Evolutionary conservation across 768 basidiomycete genomes (phyloP), one percentile per base, ranked within the genome.

Genomic region (Termitomyces sp.): DNA sequence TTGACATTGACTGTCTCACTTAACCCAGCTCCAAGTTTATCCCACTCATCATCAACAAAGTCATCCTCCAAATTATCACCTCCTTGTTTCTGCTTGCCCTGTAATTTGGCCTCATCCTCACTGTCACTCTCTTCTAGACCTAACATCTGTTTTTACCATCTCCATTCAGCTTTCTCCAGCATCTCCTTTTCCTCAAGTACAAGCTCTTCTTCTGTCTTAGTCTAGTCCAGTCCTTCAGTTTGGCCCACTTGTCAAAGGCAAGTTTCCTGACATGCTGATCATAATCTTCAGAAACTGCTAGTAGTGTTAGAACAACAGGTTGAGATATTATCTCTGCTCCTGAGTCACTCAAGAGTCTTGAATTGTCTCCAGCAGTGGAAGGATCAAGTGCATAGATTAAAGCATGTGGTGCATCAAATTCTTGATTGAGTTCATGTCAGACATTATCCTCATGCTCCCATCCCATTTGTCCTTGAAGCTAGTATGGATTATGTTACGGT

Each of bases 31-130:
- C 81, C 82, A 55, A 77, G 63, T 48, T 68, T 73, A 55, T 66
- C 65, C 70, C 77, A 79, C 35, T 66, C 74, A 23, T 76, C 78
- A 4, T 70, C 75, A 32, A 73, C 67, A 59, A 89, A 93, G 66
- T 95, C 94, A 63, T 96, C 95, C n/a, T 92, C 93, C 43, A 96
- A 70, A 66, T 97, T 95, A 70, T 98, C 96, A 1, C 83, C 90
- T 40, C 85, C 92, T 48, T 80, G 68, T 63, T 79, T 78, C 57
- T 85, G 76, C 69, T 87, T 87, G 64, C 70, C 58, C 50, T 69
- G 58, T n/a, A 57, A 59, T 32, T 65, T 65, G 38, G 67, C 77
- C 38, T 82, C 86, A 17, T 83, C 86, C 23, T 86, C 88, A 55
- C 81, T 82, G 41, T 85, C 87, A 55, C 77, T 82, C 42, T 83